A percentile compares a stretch with the other conserved stretches of the same genome.
phyloP scores from a whole-genome alignment of 2,329 filamentous ascomycete species.

The Colletotrichum caudatum region DNA sequence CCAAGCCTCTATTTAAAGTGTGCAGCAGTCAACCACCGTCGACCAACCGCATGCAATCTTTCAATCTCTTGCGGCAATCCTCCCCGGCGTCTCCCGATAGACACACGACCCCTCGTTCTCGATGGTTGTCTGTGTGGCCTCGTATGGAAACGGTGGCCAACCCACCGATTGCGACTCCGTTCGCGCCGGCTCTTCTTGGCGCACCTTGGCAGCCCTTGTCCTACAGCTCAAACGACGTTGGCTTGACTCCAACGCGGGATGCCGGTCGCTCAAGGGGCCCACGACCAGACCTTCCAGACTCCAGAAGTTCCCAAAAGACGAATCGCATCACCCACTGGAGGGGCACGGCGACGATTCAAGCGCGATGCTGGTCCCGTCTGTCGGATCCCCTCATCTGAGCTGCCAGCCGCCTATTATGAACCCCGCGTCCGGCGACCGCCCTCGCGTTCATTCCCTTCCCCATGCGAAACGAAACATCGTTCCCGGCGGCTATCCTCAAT shows the following conservation, averaged over 20 bases:
- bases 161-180: slow-evolving; percentile 33
- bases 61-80: slow-evolving; percentile 1
- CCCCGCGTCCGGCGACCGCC: slow-evolving; percentile 11
- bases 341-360: slow-evolving; percentile 34
- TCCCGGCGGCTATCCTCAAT: slow-evolving; percentile 23
- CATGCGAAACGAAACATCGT: slow-evolving; percentile 18
- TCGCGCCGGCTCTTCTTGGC: slow-evolving; percentile 39
- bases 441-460: slow-evolving; percentile 1
- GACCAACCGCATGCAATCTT: background rate
- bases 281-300: slow-evolving; percentile 27
- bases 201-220: slow-evolving; percentile 39
- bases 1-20: slow-evolving; percentile 26
- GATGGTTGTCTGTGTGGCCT: slow-evolving; percentile 9
- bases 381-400: slow-evolving; percentile 34
- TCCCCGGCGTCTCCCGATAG: slow-evolving; percentile 1
- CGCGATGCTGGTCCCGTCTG: slow-evolving; percentile 35
- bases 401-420: slow-evolving; percentile 15
- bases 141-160: slow-evolving; percentile 30
- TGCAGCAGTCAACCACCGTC: background rate
- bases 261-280: slow-evolving; percentile 12
- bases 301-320: slow-evolving; percentile 5
- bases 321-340: slow-evolving; percentile 2
- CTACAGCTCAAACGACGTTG: slow-evolving; percentile 37
- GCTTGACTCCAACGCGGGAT: slow-evolving; percentile 31
- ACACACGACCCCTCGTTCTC: slow-evolving; percentile 7